These are phyloP conservation scores for Monosporascus ibericus DNA, from an alignment of 2,329 filamentous ascomycete genomes.

Conservation along the genomic window DNA sequence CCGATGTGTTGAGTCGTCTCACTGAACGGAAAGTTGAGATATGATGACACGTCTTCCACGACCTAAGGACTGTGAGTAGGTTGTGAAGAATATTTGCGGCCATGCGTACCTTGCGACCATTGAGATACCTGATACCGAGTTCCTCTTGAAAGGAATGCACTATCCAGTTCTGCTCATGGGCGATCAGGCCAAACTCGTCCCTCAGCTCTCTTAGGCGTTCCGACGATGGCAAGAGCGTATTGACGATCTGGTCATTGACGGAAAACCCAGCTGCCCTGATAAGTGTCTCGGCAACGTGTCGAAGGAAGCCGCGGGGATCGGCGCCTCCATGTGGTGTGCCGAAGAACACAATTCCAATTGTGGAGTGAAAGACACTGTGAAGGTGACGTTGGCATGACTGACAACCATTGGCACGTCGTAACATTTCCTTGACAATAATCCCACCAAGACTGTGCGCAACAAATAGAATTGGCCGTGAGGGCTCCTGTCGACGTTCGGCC, in stretches of 20 bases:
- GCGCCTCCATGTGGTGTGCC: slow-evolving; percentile 26
- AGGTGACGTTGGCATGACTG: slow-evolving; percentile 4
- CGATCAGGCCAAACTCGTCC: slow-evolving; percentile 22
- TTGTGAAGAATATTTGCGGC: background rate
- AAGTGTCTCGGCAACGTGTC: slow-evolving; percentile 12
- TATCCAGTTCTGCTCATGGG: slow-evolving; percentile 20
- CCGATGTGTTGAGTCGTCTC: slow-evolving; percentile 27
- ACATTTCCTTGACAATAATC: slow-evolving; percentile 22
- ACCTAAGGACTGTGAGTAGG: background rate
- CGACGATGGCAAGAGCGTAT: slow-evolving; percentile 24
- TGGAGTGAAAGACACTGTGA: slow-evolving; percentile 12
- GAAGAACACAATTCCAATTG: slow-evolving; percentile 24
- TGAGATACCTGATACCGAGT: slow-evolving; percentile 1
- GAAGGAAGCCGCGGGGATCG: slow-evolving; percentile 13
- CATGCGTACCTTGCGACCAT: slow-evolving; percentile 14
- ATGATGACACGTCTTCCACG: slow-evolving; percentile 31
- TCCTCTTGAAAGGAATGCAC: slow-evolving; percentile 30
- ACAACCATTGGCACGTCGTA: slow-evolving; percentile 4
- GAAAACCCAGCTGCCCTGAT: slow-evolving; percentile 9
- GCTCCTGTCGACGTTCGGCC: slow-evolving; percentile 15
- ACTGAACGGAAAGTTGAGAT: slow-evolving; percentile 18
- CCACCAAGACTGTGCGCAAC: slow-evolving; percentile 28
- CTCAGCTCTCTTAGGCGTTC: slow-evolving; percentile 25
- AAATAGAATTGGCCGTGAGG: slow-evolving; percentile 19
- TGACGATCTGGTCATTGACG: slow-evolving; percentile 26